Evolutionary conservation across 352 stramenopile genomes (phyloP).

Genomic region (Phytophthora aleatoria): DNA sequence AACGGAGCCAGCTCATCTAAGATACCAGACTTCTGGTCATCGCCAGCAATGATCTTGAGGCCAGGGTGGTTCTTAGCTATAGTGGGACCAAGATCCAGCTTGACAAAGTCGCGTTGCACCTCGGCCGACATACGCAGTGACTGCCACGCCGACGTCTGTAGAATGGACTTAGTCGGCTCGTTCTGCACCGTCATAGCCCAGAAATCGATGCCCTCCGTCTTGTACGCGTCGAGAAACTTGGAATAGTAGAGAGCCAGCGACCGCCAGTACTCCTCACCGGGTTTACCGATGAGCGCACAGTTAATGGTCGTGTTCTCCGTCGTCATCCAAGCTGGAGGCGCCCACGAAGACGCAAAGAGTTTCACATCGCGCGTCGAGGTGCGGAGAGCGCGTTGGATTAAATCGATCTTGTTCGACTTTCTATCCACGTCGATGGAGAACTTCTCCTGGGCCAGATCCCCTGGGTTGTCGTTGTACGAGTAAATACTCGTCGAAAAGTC

Average conservation of each 20-base stretch:
- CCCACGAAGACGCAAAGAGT: conserved; percentile 89
- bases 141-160: conserved; percentile 62
- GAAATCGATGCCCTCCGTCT: conserved; percentile 68
- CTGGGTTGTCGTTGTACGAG: conserved; percentile 83
- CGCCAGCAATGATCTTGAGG: conserved; percentile 83
- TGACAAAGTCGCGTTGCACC: conserved; percentile 75
- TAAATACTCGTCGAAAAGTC: conserved; percentile 91
- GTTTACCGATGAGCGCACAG: conserved; percentile 57
- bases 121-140: conserved; percentile 57
- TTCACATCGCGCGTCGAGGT: conserved; percentile 48
- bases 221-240: conserved; percentile 89
- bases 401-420: conserved; percentile 77
- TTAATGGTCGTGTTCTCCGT: conserved; percentile 60
- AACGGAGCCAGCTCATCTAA: conserved; percentile 44
- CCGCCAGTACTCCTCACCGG: conserved; percentile 69
- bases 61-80: conserved; percentile 70
- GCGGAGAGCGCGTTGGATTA: conserved; percentile 65
- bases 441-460: conserved; percentile 69
- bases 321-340: conserved; percentile 89
- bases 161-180: conserved; percentile 64
- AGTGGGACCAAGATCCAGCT: conserved; percentile 74
- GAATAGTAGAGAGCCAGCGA: conserved; percentile 87
- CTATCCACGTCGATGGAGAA: conserved; percentile 80
- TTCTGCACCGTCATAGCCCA: conserved; percentile 90
- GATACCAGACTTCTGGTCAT: conserved; percentile 84